phyloP scores from a whole-genome alignment of 305 asterid species.

The Fraxinus baroniana region DNA sequence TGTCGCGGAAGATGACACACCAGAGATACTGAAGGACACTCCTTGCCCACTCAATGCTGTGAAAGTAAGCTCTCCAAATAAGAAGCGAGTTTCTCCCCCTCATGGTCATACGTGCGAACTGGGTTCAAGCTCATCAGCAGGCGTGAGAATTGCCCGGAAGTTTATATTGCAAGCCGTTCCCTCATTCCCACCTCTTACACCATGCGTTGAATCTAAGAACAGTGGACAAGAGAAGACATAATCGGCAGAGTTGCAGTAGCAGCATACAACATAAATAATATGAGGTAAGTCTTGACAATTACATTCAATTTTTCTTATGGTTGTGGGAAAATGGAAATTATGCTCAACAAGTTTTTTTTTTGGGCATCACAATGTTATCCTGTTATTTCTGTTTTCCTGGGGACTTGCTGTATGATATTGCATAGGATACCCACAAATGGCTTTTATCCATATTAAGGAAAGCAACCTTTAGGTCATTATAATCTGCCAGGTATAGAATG shows the following conservation, averaged over 20 bases:
- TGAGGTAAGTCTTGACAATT: slow-evolving; percentile 19
- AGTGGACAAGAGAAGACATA: slow-evolving; percentile 18
- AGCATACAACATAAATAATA: slow-evolving; percentile 22
- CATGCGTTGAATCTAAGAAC: slow-evolving; percentile 3
- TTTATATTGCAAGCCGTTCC: slow-evolving; percentile 57
- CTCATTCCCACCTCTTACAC: slow-evolving; percentile 42
- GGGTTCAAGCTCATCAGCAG: slow-evolving; percentile 44
- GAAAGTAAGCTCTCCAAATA: slow-evolving; percentile 68
- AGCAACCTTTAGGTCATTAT: background rate
- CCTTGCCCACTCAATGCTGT: slow-evolving; percentile 43
- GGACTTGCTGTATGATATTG: background rate
- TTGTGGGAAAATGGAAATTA: background rate
- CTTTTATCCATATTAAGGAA: background rate
- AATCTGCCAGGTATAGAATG: background rate
- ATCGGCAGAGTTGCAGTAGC: slow-evolving; percentile 31
- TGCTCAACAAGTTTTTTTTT: background rate
- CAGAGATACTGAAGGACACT: slow-evolving; percentile 53
- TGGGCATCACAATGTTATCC: background rate
- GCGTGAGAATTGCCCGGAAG: slow-evolving; percentile 37
- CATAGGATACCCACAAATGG: background rate
- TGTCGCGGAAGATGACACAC: slow-evolving; percentile 50
- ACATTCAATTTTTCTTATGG: background rate
- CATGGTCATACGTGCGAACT: slow-evolving; percentile 29
- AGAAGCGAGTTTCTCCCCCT: slow-evolving; percentile 80
- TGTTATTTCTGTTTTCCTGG: background rate